Evolutionary conservation across 2,329 filamentous ascomycete species (phyloP).

Genomic region (Colletotrichum sidae): DNA sequence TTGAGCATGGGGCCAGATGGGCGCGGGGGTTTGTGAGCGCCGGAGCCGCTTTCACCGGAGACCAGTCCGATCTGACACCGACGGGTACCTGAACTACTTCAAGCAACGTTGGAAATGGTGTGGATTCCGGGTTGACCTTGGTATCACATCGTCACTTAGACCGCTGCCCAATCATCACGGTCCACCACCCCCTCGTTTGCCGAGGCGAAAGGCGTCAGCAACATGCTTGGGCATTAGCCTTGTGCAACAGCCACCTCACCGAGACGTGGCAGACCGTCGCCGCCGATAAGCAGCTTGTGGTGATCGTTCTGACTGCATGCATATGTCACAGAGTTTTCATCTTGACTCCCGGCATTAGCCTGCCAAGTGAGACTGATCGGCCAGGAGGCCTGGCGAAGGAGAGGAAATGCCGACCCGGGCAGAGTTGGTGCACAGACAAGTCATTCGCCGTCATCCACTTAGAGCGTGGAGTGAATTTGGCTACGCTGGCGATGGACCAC

Average conservation of each 20-base stretch:
- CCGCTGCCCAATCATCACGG: background rate
- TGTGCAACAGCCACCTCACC: background rate
- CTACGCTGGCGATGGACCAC: too few species aligned
- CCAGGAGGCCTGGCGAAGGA: background rate
- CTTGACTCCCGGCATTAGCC: background rate
- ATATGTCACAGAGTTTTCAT: background rate
- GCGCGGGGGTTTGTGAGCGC: conserved; percentile 19
- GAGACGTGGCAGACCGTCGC: background rate
- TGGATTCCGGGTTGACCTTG: background rate
- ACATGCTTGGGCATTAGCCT: background rate
- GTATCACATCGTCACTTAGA: background rate
- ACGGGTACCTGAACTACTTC: conserved; percentile 11
- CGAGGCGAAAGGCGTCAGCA: background rate
- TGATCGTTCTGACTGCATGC: background rate
- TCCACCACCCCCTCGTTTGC: background rate
- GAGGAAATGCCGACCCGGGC: conserved; percentile 12
- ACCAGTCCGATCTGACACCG: background rate
- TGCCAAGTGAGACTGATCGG: too few species aligned
- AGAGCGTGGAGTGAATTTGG: too few species aligned
- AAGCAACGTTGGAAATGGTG: background rate
- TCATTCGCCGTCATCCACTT: conserved; percentile 16
- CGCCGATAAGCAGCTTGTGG: background rate
- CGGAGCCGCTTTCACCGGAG: conserved; percentile 17
- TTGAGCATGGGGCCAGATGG: conserved; percentile 21
- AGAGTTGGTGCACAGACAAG: conserved; percentile 23